These are phyloP conservation scores for Ogataea naganishii DNA, from an alignment of 805 yeast species.

Conservation along the genomic window DNA sequence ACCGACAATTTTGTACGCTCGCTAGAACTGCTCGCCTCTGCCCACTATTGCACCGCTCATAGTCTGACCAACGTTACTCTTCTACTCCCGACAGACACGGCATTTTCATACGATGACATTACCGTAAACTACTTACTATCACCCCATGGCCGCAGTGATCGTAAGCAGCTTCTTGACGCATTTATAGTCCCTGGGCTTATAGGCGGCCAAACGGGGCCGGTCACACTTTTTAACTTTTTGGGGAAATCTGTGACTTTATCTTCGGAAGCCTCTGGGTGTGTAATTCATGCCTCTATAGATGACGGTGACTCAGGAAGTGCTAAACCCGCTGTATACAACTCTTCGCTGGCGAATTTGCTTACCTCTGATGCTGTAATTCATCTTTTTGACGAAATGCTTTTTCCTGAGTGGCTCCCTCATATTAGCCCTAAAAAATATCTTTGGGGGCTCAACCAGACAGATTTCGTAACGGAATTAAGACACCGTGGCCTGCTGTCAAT, in stretches of 20 bases:
- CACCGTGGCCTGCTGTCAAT: conserved; percentile 48
- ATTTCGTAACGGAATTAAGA: conserved; percentile 61
- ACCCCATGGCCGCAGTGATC: conserved; percentile 22
- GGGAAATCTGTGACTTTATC: conserved; percentile 14
- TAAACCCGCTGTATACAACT: conserved; percentile 28
- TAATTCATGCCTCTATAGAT: too few species aligned
- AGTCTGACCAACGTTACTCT: conserved; percentile 30
- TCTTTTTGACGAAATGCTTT: conserved; percentile 27
- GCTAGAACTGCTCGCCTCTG: conserved; percentile 7
- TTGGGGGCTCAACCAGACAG: conserved; percentile 48
- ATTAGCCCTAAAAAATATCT: conserved; percentile 52
- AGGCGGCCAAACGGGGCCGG: conserved; percentile 31
- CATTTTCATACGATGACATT: conserved; percentile 28
- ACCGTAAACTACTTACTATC: conserved; percentile 35
- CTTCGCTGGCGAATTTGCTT: conserved; percentile 31
- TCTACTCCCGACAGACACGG: conserved; percentile 36
- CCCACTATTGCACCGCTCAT: conserved; percentile 11
- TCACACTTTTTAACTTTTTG: conserved; percentile 17
- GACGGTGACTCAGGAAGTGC: too few species aligned
- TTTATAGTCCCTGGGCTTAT: conserved; percentile 30
- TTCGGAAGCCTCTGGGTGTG: conserved; percentile 22
- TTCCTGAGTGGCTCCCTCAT: conserved; percentile 16
- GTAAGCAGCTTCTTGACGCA: conserved; percentile 18
- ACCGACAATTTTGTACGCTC: conserved; percentile 11
- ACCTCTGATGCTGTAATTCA: conserved; percentile 43